These are phyloP conservation scores for Kwoniella dejecticola DNA, from an alignment of 768 basidiomycete genomes.

Conservation along the genomic window DNA sequence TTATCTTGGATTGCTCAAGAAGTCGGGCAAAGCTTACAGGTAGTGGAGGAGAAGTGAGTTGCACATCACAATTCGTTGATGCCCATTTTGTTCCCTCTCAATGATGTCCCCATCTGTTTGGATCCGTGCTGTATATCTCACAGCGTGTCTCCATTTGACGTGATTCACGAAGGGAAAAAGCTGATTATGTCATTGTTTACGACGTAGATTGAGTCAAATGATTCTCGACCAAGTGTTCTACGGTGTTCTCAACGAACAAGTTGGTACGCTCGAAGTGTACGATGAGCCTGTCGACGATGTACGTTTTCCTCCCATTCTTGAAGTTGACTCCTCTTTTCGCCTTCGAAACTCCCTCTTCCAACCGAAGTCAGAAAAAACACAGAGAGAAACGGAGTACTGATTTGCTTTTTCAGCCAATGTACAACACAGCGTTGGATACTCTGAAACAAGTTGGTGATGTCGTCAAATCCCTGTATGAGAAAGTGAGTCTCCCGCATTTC, in stretches of 20 bases:
- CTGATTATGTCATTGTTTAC: background rate
- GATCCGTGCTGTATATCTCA: no score
- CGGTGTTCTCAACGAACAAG: slow-evolving; percentile 94
- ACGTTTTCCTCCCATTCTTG: slow-evolving; percentile 50
- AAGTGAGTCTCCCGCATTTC: slow-evolving; percentile 58
- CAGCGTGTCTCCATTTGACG: no score
- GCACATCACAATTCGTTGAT: background rate
- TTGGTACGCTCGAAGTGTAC: slow-evolving; percentile 87
- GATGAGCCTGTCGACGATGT: slow-evolving; percentile 84
- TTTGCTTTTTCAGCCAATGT: slow-evolving; percentile 66
- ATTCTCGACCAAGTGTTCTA: slow-evolving; percentile 92
- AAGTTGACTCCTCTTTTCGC: background rate
- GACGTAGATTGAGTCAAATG: slow-evolving; percentile 85
- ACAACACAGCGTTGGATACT: slow-evolving; percentile 84
- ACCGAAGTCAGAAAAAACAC: no score
- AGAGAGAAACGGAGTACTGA: no score
- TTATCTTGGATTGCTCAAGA: slow-evolving; percentile 80
- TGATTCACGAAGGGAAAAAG: no score
- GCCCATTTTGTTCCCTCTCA: no score
- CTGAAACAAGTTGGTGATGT: slow-evolving; percentile 88
- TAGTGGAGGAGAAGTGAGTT: slow-evolving; percentile 85
- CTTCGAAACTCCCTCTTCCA: no score
- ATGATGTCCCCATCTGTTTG: no score
- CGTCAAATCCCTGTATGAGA: slow-evolving; percentile 89
- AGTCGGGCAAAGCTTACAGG: slow-evolving; percentile 83